Evolutionary conservation across 2,329 filamentous ascomycete genomes (phyloP).

Genomic region (Periconia digitata): DNA sequence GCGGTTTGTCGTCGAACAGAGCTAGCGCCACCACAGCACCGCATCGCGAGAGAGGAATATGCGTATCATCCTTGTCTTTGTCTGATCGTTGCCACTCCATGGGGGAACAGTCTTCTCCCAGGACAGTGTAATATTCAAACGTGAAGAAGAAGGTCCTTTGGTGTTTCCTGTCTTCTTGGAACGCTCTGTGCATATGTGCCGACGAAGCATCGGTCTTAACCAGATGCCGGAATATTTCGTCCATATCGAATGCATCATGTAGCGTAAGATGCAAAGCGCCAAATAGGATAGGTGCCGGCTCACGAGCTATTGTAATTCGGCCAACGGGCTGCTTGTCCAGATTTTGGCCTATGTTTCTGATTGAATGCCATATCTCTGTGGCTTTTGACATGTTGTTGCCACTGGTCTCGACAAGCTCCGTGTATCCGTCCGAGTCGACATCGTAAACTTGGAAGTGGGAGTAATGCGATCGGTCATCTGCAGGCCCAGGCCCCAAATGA

Average conservation of each 20-base stretch:
- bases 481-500: slow-evolving; percentile 41
- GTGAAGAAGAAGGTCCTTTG: slow-evolving; percentile 63
- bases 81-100: slow-evolving; percentile 64
- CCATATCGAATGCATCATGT: slow-evolving; percentile 62
- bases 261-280: slow-evolving; percentile 62
- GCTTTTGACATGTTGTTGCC: slow-evolving; percentile 38
- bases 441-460: slow-evolving; percentile 62
- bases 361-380: slow-evolving; percentile 32
- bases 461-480: slow-evolving; percentile 46
- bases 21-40: slow-evolving; percentile 62
- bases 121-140: slow-evolving; percentile 66
- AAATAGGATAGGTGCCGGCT: slow-evolving; percentile 62
- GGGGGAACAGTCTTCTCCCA: slow-evolving; percentile 58
- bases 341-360: slow-evolving; percentile 39
- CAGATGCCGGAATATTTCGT: slow-evolving; percentile 60
- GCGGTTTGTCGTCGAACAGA: slow-evolving; percentile 55
- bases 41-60: slow-evolving; percentile 63
- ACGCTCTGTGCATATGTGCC: slow-evolving; percentile 57
- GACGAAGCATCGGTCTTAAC: slow-evolving; percentile 50
- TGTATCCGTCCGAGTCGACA: slow-evolving; percentile 51
- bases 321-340: slow-evolving; percentile 52
- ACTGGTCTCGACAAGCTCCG: slow-evolving; percentile 40
- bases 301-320: slow-evolving; percentile 62
- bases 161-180: slow-evolving; percentile 46
- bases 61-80: slow-evolving; percentile 47